Conservation (phyloP, 345 rosid genomes). For the Raphanus raphanistrum region DNA sequence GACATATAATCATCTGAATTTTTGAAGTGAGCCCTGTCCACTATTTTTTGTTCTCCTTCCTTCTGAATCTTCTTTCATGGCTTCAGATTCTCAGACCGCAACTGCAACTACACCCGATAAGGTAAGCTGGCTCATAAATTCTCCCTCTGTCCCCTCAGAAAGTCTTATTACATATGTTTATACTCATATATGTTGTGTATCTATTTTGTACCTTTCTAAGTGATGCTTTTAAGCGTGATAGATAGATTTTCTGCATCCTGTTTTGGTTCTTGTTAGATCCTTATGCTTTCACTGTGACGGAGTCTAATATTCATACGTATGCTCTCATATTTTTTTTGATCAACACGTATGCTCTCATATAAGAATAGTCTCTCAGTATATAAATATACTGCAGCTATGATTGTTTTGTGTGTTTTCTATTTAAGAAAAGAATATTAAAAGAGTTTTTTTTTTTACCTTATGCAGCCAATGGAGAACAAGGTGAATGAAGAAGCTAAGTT, state of each 20-base stretch:
- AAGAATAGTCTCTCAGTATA: neutral
- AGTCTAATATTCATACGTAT: neutral
- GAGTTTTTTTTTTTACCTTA: conserved; percentile 27
- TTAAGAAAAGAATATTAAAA: neutral
- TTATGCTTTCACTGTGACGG: conserved; percentile 3
- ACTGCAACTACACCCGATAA: conserved; percentile 24
- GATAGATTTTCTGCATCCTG: conserved; percentile 7
- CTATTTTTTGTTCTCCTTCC: conserved; percentile 23
- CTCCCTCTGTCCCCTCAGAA: neutral
- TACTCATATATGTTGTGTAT: neutral
- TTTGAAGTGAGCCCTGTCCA: conserved; percentile 32
- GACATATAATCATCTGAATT: conserved; percentile 1
- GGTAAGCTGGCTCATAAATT: conserved; percentile 16
- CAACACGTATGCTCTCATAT: neutral
- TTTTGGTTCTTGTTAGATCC: conserved; percentile 13
- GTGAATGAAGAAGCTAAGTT: conserved; percentile 26
- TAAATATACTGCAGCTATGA: neutral
- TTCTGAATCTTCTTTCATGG: conserved; percentile 39
- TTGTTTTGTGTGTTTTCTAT: neutral
- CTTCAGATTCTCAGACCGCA: conserved; percentile 35
- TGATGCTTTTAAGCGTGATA: conserved; percentile 13
- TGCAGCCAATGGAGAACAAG: conserved; percentile 35
- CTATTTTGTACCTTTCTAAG: conserved; percentile 2
- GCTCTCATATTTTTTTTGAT: neutral
- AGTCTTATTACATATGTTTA: conserved; percentile 6